These are phyloP conservation scores for Hymenoscyphus repandus DNA, from an alignment of 2,329 filamentous ascomycete genomes.

Conservation along the genomic window DNA sequence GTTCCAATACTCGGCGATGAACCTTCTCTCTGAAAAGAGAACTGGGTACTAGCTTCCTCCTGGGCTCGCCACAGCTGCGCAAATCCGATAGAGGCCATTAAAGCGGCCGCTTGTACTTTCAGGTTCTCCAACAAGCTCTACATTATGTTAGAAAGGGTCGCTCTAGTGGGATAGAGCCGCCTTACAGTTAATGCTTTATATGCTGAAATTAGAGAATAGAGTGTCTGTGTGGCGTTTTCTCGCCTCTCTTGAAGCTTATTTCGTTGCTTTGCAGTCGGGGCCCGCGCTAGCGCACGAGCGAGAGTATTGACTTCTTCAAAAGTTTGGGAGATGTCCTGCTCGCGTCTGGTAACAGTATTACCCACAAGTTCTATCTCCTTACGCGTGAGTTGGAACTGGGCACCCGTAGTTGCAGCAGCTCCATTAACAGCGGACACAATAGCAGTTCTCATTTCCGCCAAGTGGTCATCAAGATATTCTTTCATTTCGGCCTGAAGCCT, in stretches of 20 bases:
- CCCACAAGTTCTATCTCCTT: neutral
- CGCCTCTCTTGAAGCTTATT: neutral
- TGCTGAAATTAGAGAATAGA: neutral
- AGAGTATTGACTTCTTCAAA: neutral
- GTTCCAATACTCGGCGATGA: no score
- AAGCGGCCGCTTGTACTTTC: no score
- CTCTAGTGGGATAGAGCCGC: neutral
- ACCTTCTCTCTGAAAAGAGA: no score
- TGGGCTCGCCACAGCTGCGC: no score
- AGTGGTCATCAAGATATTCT: neutral
- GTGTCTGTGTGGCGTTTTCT: neutral
- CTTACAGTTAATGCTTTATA: neutral
- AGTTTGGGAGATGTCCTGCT: neutral
- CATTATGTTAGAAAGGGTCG: no score
- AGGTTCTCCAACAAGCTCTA: no score
- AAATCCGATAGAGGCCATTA: no score
- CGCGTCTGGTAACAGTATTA: neutral
- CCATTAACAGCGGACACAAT: neutral
- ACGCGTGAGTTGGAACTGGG: neutral
- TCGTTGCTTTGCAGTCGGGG: neutral
- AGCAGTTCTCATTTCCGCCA: neutral
- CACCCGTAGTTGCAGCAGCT: neutral
- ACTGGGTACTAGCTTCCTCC: no score
- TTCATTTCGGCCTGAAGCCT: neutral
- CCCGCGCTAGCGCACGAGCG: neutral